Evolutionary conservation across 2,329 filamentous ascomycete genomes (phyloP), one percentile per base, ranked within the genome.

Genomic region (Beauveria asiatica): DNA sequence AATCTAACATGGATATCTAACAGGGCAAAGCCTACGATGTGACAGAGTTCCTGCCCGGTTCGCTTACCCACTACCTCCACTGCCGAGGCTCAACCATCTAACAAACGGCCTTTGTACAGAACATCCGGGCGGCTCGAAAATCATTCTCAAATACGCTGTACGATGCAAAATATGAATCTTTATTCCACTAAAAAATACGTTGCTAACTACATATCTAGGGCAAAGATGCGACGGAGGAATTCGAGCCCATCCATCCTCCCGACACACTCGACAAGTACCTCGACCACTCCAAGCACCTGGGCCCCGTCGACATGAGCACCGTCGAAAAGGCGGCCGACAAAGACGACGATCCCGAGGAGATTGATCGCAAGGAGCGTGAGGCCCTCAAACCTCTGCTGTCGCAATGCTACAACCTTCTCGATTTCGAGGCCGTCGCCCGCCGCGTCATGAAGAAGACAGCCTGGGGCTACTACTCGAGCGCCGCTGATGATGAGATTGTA

Each of bases 391-490:
- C 92, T 0, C 78, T 86, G 51, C 78, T 97, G 62, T 87, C 89
- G 65, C 89, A 95, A 72, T 96, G 92, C 78, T 96, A 92, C 75
- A 97, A 97, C 72, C 76, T 97, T 62, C 84, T 94, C 77, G 94
- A 99, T 76, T 99, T 99, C 72, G 94, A 99, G 80, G 86, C 90
- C 3, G 93, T 97, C 41, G 94, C 94, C 5, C 86, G 88, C 67
- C 80, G 85, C 44, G 85, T 95, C 60, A 97, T 97, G 93, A 97
- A 96, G 83, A 95, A 89, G 78, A 88, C 87, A 1, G 93, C 93
- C 0, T 99, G 94, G 94, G 94, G 89, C 27, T 99, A 99, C 77
- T 99, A 99, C 74, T 96, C 91, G 1, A 94, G 89, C 70, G 93
- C 90, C 60, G 91, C 93, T 0, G 75, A 77, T 33, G 75, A 77